Percentiles rank a stretch among this genome's conserved stretches.
Evolutionary conservation across 139 green algal genomes (phyloP).

Genomic region (Coelastrella sp.): DNA sequence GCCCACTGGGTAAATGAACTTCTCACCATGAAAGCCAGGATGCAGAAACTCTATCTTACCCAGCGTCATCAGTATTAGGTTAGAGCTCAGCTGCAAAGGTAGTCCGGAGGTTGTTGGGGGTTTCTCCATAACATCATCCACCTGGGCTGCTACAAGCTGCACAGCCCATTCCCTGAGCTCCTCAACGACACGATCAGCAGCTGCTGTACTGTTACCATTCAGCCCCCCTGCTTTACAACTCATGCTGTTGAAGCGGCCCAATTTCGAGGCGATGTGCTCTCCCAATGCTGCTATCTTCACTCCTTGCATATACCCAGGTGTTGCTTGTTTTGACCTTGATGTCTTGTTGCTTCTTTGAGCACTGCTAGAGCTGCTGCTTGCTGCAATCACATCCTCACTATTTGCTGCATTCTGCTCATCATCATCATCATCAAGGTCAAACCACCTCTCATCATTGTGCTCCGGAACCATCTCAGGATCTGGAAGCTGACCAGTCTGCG

Average conservation of each 20-base stretch:
- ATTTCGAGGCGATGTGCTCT: too few relatives aligned
- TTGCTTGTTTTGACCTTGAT: too few relatives aligned
- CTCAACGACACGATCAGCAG: neutral
- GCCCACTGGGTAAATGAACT: slow-evolving; percentile 79
- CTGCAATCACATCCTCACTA: too few relatives aligned
- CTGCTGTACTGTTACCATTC: neutral
- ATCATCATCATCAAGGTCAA: slow-evolving; percentile 11
- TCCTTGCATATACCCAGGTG: too few relatives aligned
- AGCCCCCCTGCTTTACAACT: too few relatives aligned
- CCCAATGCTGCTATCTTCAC: too few relatives aligned
- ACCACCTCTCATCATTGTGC: slow-evolving; percentile 67
- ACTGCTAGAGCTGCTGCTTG: too few relatives aligned
- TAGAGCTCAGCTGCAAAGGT: slow-evolving; percentile 51
- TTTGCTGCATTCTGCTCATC: too few relatives aligned
- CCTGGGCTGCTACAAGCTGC: neutral
- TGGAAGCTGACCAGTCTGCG: slow-evolving; percentile 64
- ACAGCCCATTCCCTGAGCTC: neutral
- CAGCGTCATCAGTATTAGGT: slow-evolving; percentile 64
- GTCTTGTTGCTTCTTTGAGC: too few relatives aligned
- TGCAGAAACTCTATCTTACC: slow-evolving; percentile 76
- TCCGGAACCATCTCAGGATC: slow-evolving; percentile 63
- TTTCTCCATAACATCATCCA: neutral
- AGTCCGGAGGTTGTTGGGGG: slow-evolving; percentile 5
- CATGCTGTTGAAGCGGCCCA: too few relatives aligned
- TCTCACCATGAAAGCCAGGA: slow-evolving; percentile 75